These are phyloP conservation scores for Aspergillus incahuasiensis DNA, from an alignment of 495 filamentous ascomycete genomes.

Conservation along the genomic window DNA sequence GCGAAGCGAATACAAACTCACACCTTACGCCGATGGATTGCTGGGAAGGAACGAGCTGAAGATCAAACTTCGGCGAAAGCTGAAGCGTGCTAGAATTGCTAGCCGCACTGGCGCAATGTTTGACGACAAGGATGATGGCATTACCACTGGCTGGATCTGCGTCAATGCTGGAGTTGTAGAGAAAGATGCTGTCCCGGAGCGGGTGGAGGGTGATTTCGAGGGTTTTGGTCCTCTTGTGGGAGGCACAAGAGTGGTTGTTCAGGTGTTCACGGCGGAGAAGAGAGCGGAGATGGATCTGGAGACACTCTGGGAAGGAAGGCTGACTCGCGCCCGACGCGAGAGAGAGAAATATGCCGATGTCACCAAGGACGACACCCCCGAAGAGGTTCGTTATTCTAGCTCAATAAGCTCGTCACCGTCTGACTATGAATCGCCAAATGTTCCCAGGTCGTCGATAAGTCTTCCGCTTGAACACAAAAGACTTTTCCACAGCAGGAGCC, in stretches of 20 bases:
- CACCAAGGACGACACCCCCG: slow-evolving; percentile 14
- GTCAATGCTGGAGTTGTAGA: slow-evolving; percentile 77
- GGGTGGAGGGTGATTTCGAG: slow-evolving; percentile 41
- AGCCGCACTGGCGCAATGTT: slow-evolving; percentile 49
- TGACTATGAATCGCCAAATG: slow-evolving; percentile 18
- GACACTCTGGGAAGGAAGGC: slow-evolving; percentile 61
- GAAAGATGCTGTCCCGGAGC: slow-evolving; percentile 34
- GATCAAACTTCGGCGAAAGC: slow-evolving; percentile 72
- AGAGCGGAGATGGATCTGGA: slow-evolving; percentile 81
- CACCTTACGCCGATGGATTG: slow-evolving; percentile 78
- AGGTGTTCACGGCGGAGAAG: slow-evolving; percentile 85
- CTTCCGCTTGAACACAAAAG: slow-evolving; percentile 16
- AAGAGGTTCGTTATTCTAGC: slow-evolving; percentile 26
- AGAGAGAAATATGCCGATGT: slow-evolving; percentile 21
- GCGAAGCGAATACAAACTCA: slow-evolving; percentile 61
- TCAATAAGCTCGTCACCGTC: slow-evolving; percentile 16
- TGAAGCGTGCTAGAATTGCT: slow-evolving; percentile 71
- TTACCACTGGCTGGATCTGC: slow-evolving; percentile 92
- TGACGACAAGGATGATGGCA: slow-evolving; percentile 67
- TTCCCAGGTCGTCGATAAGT: slow-evolving; percentile 11
- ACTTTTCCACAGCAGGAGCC: slow-evolving; percentile 10
- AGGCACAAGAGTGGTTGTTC: slow-evolving; percentile 70
- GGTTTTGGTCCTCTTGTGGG: slow-evolving; percentile 66
- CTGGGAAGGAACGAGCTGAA: slow-evolving; percentile 89
- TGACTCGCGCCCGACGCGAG: slow-evolving; percentile 40